Base-by-base conservation (phyloP, 768 basidiomycete species). In the Suillus bovinus region DNA sequence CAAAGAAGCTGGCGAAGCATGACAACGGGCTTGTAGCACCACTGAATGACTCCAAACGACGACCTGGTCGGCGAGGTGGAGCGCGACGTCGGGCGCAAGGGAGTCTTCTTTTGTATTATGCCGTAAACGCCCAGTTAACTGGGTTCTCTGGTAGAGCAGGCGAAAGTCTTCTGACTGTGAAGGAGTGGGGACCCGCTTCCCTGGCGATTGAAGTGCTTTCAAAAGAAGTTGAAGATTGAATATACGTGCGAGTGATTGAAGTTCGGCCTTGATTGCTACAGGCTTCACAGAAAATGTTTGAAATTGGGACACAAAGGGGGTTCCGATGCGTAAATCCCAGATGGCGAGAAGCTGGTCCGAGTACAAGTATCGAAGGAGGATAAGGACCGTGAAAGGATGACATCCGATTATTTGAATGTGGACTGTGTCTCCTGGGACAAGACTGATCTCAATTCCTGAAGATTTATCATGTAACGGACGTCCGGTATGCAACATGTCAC, bases 1-100 rank as follows among this genome's bases (percentile, higher is more conserved):
- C 86, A 72, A 96, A 94, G 75, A 99, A 89, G 36, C 84, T 84
- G 11, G 86, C 78, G 70, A 99, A 98, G 68, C 96, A 90, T 84
- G 82, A 27, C 90, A 94, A 1, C 96, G 84, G 0, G 93, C 85
- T 13, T 93, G 83, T n/a, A 99, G 80, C 20, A 98, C 72, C 11
- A 79, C 71, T 0, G 94, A 94, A 71, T 96, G 89, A 2, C 84
- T 84, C 55, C 71, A 75, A 9, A 97, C 82, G 2, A 84, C 79
- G 29, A 52, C 54, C 56, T 78, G 77, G 67, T 97, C 94, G 1
- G 80, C 81, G 8, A 98, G 78, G 44, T 82, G 78, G 8, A 99
- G 72, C 11, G 92, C 75, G 17, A 94, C 87, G 66, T 99, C 93
- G 1, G 87, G 82, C 2, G 76, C 68, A 17, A 85, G 69, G 1